Evolutionary conservation across 2,329 filamentous ascomycete genomes (phyloP), one percentile per base, ranked within the genome.

Genomic region (Nemania sp.): DNA sequence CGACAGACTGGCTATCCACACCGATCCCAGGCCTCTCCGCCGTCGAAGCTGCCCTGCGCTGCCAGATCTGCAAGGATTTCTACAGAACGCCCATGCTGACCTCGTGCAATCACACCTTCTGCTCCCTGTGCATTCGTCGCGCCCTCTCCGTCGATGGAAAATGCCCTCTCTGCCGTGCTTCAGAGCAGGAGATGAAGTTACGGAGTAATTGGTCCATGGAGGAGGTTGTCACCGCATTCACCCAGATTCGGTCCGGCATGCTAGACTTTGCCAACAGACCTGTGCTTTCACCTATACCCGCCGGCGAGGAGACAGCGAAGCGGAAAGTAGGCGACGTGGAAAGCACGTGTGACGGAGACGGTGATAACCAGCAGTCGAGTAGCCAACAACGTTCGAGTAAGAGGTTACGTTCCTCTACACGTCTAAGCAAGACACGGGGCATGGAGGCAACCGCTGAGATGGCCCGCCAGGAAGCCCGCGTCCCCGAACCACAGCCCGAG

Each of bases 1-100:
- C 92, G n/a, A 94, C 93, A 61, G 93, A 97, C 82, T 97, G 93
- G 93, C 84, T 94, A 5, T 76, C 83, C 11, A 97, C 93, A 13
- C 86, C 89, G 1, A 83, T 97, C 1, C 81, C 88, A 18, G 83
- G 83, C 15, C 87, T 97, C 62, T 85, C 89, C 55, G 83, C 87
- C 15, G 88, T 99, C 70, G 96, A 99, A 77, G 90, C 92, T 68
- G 90, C 94, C 2, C 85, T 99, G 22, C 93, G 96, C 74, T 99
- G 96, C 81, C 93, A 98, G 80, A 92, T 99, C 68, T 99, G 96
- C 88, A 98, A 98, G 79, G 97, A 99, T 80, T 97, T 98, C 81
- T 98, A 93, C 83, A 89, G 89, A 69, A 97, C 94, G 58, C 96
- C 96, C 0, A 96, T 99, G 88, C 91, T 98, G 70, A 99, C 96